Base-by-base conservation (phyloP, 331 rosid species). In the Pyracantha coccinea region DNA sequence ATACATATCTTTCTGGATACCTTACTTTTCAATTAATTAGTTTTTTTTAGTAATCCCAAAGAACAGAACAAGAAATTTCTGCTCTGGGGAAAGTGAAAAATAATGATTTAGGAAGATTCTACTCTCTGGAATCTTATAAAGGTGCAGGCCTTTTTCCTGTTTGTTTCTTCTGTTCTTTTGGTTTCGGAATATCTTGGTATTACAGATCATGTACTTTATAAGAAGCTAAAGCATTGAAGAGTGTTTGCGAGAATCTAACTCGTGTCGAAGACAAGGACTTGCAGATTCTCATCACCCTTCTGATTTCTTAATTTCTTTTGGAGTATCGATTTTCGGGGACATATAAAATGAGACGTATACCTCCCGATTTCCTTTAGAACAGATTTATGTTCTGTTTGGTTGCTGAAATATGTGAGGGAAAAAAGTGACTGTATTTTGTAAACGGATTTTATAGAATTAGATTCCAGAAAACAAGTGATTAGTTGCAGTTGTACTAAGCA, bases 61-160 rank as follows among this genome's bases (percentile, higher is more conserved):
- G 9, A 27, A 6, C 13, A 24, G 20, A 41, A 14, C 14, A 73
- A 4, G 44, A 14, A 8, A 60, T 24, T 4, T 41, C 0, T 38
- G 59, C 58, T 45, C 27, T 0, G 16, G 17, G 28, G 16, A 74
- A 65, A 21, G 31, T 61, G 8, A n/a, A 66, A 27, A 20, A 11
- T 13, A 15, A 23, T 24, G 17, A 21, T 14, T 77, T 68, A 13
- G 17, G 16, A 72, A 35, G 78, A 67, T 60, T 72, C 78, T 73
- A 35, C 31, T 69, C 60, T 58, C 50, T 17, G 73, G 72, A 66
- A 72, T 82, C 73, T 59, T 38, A 29, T 0, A 71, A 80, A 50
- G 54, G 66, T 60, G 4, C 5, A 27, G 61, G 25, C 1, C 21
- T 73, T 73, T 65, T 38, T 21, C 20, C 17, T 21, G 44, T 13